These are phyloP conservation scores for Coemansia biformis DNA, from an alignment of 192 early-diverging fungal species.

Conservation along the genomic window DNA sequence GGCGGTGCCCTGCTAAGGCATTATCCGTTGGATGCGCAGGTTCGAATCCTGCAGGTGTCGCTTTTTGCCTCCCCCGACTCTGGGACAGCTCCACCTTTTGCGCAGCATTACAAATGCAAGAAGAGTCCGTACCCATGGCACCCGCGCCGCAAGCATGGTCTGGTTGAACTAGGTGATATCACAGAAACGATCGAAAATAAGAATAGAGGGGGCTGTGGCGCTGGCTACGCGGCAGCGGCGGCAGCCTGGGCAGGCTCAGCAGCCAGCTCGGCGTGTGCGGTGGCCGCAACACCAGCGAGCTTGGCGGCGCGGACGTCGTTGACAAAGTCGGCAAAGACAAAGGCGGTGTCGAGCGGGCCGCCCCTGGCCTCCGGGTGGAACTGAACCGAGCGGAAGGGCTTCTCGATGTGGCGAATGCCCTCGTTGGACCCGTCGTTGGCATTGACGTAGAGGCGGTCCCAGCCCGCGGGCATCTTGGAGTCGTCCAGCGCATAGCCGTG, in stretches of 20 bases:
- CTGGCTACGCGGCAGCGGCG: conserved; percentile 9
- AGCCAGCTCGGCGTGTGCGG: background rate
- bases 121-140: no score
- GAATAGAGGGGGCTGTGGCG: no score
- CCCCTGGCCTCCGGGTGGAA: conserved; percentile 96
- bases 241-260: conserved; percentile 5
- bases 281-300: conserved; percentile 14
- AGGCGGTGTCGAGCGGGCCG: conserved; percentile 88
- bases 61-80: no score
- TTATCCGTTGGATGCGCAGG: conserved; percentile 63
- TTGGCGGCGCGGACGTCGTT: conserved; percentile 55
- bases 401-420: conserved; percentile 70
- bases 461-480: conserved; percentile 58
- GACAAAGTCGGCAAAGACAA: conserved; percentile 80
- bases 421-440: conserved; percentile 96
- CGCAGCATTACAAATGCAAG: no score
- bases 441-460: conserved; percentile 86
- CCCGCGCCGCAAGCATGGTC: no score
- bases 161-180: no score
- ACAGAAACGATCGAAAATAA: no score
- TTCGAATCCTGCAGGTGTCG: conserved; percentile 67
- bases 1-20: conserved; percentile 63
- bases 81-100: background rate
- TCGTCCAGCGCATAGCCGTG: conserved; percentile 85
- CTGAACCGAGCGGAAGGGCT: conserved; percentile 81